Evolutionary conservation across 2,329 filamentous ascomycete genomes (phyloP).

Genomic region (Fusarium paranaense): DNA sequence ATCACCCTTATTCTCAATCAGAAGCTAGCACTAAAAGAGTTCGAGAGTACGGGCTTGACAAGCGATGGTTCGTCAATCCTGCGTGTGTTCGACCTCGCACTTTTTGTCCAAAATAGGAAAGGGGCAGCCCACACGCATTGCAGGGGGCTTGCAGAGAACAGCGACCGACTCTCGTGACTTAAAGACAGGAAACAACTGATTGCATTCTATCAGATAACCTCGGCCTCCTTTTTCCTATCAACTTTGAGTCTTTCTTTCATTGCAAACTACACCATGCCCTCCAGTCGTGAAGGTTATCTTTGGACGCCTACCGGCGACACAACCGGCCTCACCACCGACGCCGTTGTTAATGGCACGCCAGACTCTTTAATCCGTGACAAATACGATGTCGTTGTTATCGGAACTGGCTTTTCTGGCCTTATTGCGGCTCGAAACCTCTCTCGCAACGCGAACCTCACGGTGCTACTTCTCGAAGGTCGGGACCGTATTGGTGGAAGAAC

Average conservation of each 20-base stretch:
- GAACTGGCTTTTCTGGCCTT: slow-evolving; percentile 25
- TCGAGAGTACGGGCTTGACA: not conserved
- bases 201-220: not conserved
- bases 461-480: slow-evolving; percentile 52
- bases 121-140: not conserved
- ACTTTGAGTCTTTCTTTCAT: no score
- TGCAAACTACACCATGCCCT: slow-evolving; percentile 7
- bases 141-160: not conserved
- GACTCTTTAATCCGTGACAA: not conserved
- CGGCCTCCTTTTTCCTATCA: not conserved
- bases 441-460: not conserved
- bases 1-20: no score
- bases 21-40: not conserved
- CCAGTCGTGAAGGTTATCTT: slow-evolving; percentile 27
- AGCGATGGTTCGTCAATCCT: not conserved
- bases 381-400: slow-evolving; percentile 31
- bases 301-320: slow-evolving; percentile 13
- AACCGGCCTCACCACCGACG: slow-evolving; percentile 20
- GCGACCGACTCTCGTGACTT: not conserved
- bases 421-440: slow-evolving; percentile 19
- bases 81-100: not conserved
- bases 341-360: slow-evolving; percentile 13
- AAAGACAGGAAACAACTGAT: not conserved
- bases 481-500: slow-evolving; percentile 57
- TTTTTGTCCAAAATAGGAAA: slow-evolving; percentile 15